These are phyloP conservation scores for Zasmidium citrigriseum DNA, from an alignment of 2,329 filamentous ascomycete genomes.

Conservation along the genomic window DNA sequence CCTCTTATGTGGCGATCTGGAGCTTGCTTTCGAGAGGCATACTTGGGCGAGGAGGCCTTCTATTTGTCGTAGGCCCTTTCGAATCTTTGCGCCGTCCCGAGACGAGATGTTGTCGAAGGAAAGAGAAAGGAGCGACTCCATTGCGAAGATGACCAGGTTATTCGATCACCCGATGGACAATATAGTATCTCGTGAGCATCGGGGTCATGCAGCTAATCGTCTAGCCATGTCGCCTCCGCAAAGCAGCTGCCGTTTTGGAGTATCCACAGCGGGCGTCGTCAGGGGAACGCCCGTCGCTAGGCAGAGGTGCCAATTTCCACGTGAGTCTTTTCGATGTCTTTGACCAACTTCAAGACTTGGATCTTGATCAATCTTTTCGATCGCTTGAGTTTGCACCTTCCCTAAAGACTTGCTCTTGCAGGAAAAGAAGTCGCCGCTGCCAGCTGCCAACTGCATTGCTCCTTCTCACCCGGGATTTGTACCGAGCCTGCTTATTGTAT, in stretches of 20 bases:
- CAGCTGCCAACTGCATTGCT: too few species aligned
- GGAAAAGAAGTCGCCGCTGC: too few species aligned
- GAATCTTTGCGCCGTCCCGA: conserved; percentile 83
- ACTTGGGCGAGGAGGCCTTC: conserved; percentile 93
- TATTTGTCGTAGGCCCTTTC: conserved; percentile 90
- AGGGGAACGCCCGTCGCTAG: neutral
- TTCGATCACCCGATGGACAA: conserved; percentile 14
- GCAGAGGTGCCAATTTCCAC: too few species aligned
- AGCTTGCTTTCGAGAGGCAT: conserved; percentile 66
- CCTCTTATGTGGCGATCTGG: conserved; percentile 38
- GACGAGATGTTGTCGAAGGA: conserved; percentile 97
- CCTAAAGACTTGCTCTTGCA: too few species aligned
- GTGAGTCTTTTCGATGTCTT: too few species aligned
- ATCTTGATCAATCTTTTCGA: neutral
- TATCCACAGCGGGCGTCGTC: neutral
- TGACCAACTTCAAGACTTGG: neutral
- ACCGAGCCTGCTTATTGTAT: too few species aligned
- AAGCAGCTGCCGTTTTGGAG: neutral
- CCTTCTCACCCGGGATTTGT: too few species aligned
- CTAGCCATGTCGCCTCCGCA: neutral
- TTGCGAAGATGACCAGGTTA: conserved; percentile 40
- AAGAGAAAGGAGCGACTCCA: conserved; percentile 90
- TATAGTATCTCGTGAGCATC: conserved; percentile 7
- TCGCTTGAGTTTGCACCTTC: too few species aligned
- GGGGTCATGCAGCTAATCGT: conserved; percentile 20